Evolutionary conservation across 192 early-diverging fungal genomes (phyloP), one percentile per base, ranked within the genome.

Genomic region (Umbelopsis sp.): DNA sequence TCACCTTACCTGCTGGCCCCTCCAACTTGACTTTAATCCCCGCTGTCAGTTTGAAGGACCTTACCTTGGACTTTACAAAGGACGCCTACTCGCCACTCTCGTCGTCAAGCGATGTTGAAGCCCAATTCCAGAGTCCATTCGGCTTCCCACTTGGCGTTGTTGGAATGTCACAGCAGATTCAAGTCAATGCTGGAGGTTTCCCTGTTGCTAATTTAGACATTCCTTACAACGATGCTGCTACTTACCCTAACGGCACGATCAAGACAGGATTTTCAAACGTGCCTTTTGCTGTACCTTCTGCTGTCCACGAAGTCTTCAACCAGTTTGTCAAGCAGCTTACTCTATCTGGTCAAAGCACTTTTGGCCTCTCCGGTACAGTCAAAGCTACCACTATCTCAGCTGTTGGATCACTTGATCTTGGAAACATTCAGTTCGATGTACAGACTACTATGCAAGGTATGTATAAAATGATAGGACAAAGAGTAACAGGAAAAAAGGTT

Each of bases 1-100:
- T 76, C 36, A 62, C 74, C 25, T 68, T 80, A 32, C 79, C 79
- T 56, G 79, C 71, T 53, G 74, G 74, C n/a, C 72, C 70, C 10
- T n/a, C 67, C 29, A 66, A 82, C 29, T 56, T 83, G 43, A 65
- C 72, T 11, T 70, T 86, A 45, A 83, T 82, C 49, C 53, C 72
- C 29, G 29, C 70, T 22, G 73, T 84, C 32, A 65, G 75, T 25
- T 70, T 86, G 67, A 77, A 71, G 32, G 71, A 85, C 6, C 77
- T 81, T 74, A 56, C 76, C 3, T 65, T 85, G 38, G 81, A 87
- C 66, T 85, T 87, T 45, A 83, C 84, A 24, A 73, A 77, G 31
- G 76, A 80, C 71, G 72, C 84, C 16, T 87, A 80, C 71, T 68
- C 72, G 11, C 86, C 86, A 11, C 47, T 69, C 36, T 70, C 79